Conservation (phyloP, 305 asterid genomes). For the Fraxinus latifolia region DNA sequence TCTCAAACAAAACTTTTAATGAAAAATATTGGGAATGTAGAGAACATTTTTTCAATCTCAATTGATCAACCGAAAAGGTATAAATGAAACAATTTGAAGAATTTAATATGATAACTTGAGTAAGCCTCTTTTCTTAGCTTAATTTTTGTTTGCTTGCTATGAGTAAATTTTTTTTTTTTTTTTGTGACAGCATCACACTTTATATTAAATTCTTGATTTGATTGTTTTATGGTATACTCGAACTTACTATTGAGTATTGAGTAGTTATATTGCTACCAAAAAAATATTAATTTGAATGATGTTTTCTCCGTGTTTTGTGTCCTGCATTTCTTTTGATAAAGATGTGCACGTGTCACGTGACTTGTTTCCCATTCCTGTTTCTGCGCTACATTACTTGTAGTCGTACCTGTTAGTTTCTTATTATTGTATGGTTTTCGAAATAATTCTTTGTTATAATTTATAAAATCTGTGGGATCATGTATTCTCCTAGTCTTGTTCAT, state of each 20-base stretch:
- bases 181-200: neutral
- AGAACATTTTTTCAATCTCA: neutral
- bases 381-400: neutral
- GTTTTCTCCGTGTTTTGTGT: neutral
- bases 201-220: neutral
- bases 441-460: neutral
- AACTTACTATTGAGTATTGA: neutral
- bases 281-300: neutral
- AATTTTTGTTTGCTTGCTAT: neutral
- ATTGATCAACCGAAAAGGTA: neutral
- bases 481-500: conserved; percentile 9
- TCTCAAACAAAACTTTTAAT: neutral
- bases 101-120: neutral
- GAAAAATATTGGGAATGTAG: neutral
- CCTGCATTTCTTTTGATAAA: neutral
- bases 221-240: neutral
- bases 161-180: neutral
- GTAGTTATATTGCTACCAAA: neutral
- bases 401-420: neutral
- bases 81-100: neutral
- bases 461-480: neutral
- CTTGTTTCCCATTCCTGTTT: neutral
- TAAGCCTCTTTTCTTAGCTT: neutral
- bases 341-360: neutral
- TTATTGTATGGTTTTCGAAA: neutral